Evolutionary conservation across 805 yeast genomes (phyloP).

Genomic region (Lachancea sp.): DNA sequence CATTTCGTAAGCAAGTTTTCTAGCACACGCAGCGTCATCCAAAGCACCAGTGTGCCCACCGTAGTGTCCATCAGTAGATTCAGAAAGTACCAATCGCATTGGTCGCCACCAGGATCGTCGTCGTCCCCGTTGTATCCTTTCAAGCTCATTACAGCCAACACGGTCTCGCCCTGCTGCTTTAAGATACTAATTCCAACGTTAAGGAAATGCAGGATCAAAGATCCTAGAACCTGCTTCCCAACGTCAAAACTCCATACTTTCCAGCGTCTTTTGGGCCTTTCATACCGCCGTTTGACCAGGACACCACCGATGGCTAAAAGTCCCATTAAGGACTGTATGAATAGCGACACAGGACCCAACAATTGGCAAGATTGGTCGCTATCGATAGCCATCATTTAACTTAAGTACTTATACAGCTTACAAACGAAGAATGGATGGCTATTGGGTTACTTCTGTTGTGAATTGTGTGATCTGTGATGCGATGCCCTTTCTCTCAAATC

Average conservation of each 20-base stretch:
- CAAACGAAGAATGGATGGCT: background rate
- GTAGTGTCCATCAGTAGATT: constrained; percentile 89
- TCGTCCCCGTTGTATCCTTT: constrained; percentile 1
- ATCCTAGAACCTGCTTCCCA: constrained; percentile 82
- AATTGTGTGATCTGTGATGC: background rate
- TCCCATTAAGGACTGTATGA: constrained; percentile 74
- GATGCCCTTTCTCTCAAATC: background rate
- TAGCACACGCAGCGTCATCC: constrained; percentile 47
- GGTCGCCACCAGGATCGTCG: constrained; percentile 33
- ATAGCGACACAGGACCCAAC: constrained; percentile 79
- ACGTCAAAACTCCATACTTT: constrained; percentile 86
- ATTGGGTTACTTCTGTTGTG: background rate
- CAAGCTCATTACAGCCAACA: constrained; percentile 4
- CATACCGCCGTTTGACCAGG: constrained; percentile 68
- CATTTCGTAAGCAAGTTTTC: constrained; percentile 37
- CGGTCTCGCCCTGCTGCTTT: constrained; percentile 28
- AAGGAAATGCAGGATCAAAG: constrained; percentile 73
- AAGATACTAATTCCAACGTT: constrained; percentile 68
- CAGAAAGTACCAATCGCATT: constrained; percentile 93
- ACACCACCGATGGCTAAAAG: constrained; percentile 66
- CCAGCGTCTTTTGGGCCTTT: constrained; percentile 83
- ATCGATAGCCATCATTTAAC: background rate
- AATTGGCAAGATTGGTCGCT: constrained; percentile 43
- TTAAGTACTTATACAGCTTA: background rate
- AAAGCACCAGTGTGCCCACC: constrained; percentile 79